Evolutionary conservation across 257 asterid genomes (phyloP).

Genomic region (Scutellaria minor): DNA sequence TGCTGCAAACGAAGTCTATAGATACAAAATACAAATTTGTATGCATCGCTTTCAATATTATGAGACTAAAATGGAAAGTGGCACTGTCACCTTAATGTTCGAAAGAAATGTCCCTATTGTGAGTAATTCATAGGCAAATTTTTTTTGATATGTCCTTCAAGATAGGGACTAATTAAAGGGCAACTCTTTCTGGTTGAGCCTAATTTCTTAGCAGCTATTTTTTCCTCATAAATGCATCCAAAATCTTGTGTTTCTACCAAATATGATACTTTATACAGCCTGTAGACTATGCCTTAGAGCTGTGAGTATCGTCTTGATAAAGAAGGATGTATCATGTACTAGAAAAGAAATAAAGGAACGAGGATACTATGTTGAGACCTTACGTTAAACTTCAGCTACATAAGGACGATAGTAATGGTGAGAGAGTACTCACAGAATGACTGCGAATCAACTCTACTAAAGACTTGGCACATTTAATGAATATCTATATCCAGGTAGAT

Average conservation of each 20-base stretch:
- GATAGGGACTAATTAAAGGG: slow-evolving; percentile 30
- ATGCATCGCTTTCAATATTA: too few species aligned
- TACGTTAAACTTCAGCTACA: background rate
- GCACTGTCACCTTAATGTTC: too few species aligned
- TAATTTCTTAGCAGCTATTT: slow-evolving; percentile 24
- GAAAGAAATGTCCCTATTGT: background rate
- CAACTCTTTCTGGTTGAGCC: slow-evolving; percentile 38
- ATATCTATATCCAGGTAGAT: background rate
- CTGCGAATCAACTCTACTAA: slow-evolving; percentile 25
- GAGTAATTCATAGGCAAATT: slow-evolving; percentile 18
- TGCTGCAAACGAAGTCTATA: too few species aligned
- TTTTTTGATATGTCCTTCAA: too few species aligned
- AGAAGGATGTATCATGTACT: too few species aligned
- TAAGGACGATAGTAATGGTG: background rate
- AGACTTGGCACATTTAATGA: slow-evolving; percentile 34
- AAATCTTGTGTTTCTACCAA: slow-evolving; percentile 20
- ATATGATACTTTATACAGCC: slow-evolving; percentile 22
- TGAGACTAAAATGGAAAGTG: too few species aligned
- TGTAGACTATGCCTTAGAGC: background rate
- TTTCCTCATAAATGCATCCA: slow-evolving; percentile 27
- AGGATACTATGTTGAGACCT: background rate
- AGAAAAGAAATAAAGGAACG: too few species aligned
- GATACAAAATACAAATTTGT: too few species aligned
- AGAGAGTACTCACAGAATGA: background rate
- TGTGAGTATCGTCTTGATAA: background rate